Conservation (phyloP, 345 rosid genomes). For the Syzygium aqueum region DNA sequence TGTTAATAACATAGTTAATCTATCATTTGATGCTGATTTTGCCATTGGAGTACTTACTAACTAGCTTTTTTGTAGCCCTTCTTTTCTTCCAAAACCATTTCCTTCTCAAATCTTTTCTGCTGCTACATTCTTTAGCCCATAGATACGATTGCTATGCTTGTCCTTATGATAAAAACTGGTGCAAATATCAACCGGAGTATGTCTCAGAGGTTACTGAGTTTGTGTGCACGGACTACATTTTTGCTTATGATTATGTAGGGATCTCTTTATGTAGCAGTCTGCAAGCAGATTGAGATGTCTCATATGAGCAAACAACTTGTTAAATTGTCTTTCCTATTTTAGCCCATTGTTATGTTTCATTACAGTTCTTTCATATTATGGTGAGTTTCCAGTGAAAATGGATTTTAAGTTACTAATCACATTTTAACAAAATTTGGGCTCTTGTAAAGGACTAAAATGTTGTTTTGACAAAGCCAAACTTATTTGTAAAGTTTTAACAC, state of each 20-base stretch:
- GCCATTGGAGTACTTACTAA: not conserved
- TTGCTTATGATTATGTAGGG: not conserved
- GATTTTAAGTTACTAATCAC: not conserved
- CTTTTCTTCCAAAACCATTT: not conserved
- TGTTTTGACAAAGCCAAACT: not conserved
- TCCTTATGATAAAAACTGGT: not conserved
- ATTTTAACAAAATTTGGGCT: not conserved
- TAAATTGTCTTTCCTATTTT: not conserved
- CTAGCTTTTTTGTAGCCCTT: not conserved
- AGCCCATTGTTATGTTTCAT: not conserved
- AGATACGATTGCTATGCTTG: not conserved
- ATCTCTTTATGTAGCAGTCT: not conserved
- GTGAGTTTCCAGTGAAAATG: not conserved
- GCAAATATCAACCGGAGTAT: not conserved
- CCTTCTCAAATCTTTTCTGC: not conserved
- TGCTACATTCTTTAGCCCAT: not conserved
- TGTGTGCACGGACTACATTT: not conserved
- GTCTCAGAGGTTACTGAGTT: not conserved
- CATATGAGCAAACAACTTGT: not conserved
- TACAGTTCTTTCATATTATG: not conserved
- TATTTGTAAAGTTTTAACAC: not conserved
- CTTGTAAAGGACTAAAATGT: not conserved
- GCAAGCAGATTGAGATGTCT: not conserved
- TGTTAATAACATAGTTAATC: not conserved
- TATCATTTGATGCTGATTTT: not conserved